Evolutionary conservation across 202 grass and related monocot genomes (phyloP), one percentile per base, ranked within the genome.

Genomic region (Setaria italica): DNA sequence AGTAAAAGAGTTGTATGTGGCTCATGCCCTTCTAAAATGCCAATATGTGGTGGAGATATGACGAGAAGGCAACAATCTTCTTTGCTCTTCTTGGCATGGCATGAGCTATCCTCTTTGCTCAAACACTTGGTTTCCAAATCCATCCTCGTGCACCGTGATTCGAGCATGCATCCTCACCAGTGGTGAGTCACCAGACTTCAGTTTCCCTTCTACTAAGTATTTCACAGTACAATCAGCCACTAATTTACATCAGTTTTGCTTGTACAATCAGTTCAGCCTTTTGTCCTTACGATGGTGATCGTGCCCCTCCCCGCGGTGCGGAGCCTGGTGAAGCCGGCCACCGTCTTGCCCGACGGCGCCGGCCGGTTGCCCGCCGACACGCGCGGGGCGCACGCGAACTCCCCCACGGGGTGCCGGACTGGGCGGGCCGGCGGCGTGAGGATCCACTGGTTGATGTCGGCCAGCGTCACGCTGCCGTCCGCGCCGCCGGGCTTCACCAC

Each of bases 251-350:
- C 51, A 65, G 54, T 76, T 21, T 6, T 30, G 16, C n/a, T 20
- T 55, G 2, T 20, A 56, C 53, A 64, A 7, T 70, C 37, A 6
- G 33, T 11, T 78, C 59, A 99, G 16, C 85, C 89, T 86, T 72
- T 90, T 50, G 97, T 97, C 87, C 94, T 92, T 20, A 97, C 55
- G 65, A 99, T 89, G 58, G 94, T 99, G 32, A 99, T 82, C 2
- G 92, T 97, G 68, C 97, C 97, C 71, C 53, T 88, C 64, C 94
- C 92, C 2, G 72, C 82, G 47, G 97, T 99, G 57, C 49, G 94
- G 82, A 99, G 91, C 87, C 92, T 92, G 12, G 89, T 88, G 53
- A 99, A 84, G 19, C 97, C 85, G 30, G 84, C 83, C 41, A 97
- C 94, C 4, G 85, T 71, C 56, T 90, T 99, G 14, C 97, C 97